Evolutionary conservation across 1,139 yeast genomes (phyloP), one percentile per base, ranked within the genome.

Genomic region (Debaryomyces fabryi): DNA sequence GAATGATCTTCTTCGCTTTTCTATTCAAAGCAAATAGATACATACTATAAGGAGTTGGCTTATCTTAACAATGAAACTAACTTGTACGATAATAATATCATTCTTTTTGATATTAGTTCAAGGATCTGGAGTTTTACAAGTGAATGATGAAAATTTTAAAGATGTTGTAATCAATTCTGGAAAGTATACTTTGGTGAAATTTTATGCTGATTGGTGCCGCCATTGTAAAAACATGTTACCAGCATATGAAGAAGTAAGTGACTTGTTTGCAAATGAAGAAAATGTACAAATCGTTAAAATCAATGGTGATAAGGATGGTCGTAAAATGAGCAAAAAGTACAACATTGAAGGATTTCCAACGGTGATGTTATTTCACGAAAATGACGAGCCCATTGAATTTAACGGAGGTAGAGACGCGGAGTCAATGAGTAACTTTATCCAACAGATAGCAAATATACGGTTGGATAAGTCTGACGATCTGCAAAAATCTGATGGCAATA

Each of bases 191-290:
- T 74, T 88, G 51, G 88, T 88, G 44, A 88, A 88, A 51, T 86
- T 86, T 60, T 86, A 86, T 58, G 89, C 93, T 34, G 82, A 81
- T 47, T 88, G 95, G 96, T 88, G 96, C 62, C 78, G 88, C 44
- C 92, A 88, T 68, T 88, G 95, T 68, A 81, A 82, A 65, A 76
- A 72, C 47, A 67, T 88, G 62, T 78, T 78, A 62, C 95, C 95
- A 7, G 74, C 76, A 4, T 82, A 82, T 65, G 88, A 84, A 52
- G 72, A 78, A 59, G 71, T 86, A 39, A 84, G 85, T 1, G 76
- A 74, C 4, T 57, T 74, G 8, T 86, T 76, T 58, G 68, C 65
- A 16, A 77, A 74, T 30, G 65, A 67, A 25, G 73, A 74, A 4
- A 74, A 78, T 39, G 62, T 86, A 21, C 81, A 78, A 55, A 70